Evolutionary conservation across 2,329 filamentous ascomycete genomes (phyloP).

Genomic region (Aspergillus aculeatinus): DNA sequence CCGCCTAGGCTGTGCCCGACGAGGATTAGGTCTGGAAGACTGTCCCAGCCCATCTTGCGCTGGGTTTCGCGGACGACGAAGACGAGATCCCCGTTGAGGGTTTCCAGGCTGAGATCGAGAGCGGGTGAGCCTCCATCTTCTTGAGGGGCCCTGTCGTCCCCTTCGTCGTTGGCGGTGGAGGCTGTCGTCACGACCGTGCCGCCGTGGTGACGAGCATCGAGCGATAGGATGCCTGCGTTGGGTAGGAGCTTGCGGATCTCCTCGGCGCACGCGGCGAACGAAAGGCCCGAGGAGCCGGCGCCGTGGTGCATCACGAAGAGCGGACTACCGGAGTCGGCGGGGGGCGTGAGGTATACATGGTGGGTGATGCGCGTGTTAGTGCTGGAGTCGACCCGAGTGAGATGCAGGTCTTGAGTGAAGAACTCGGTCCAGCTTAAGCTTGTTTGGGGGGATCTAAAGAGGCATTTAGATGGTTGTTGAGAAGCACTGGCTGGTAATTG

Average conservation of each 20-base stretch:
- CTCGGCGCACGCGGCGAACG: conserved; percentile 77
- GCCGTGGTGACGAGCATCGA: conserved; percentile 87
- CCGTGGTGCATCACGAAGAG: conserved; percentile 94
- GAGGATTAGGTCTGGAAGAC: conserved; percentile 72
- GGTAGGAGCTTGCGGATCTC: conserved; percentile 77
- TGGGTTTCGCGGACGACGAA: conserved; percentile 68
- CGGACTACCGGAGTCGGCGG: conserved; percentile 63
- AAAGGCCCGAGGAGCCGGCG: conserved; percentile 87
- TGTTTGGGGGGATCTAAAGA: conserved; percentile 49
- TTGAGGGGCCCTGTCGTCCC: conserved; percentile 22
- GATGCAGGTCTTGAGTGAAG: conserved; percentile 82
- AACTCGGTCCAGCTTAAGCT: conserved; percentile 83
- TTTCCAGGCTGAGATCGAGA: conserved; percentile 69
- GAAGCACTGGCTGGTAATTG: too few relatives aligned
- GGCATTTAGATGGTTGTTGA: background rate
- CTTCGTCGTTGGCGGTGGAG: background rate
- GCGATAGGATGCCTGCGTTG: conserved; percentile 75
- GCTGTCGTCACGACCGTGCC: conserved; percentile 49
- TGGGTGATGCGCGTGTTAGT: conserved; percentile 57
- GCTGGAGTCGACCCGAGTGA: conserved; percentile 47
- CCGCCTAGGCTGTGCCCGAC: conserved; percentile 93
- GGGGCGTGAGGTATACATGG: conserved; percentile 86
- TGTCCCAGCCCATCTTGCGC: conserved; percentile 67
- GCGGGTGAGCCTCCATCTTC: conserved; percentile 24
- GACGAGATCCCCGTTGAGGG: conserved; percentile 71